A percentile compares a stretch with the other conserved stretches of the same genome.
These are phyloP conservation scores for Gonapodya sp. DNA, from an alignment of 192 early-diverging fungal genomes.

Conservation along the genomic window DNA sequence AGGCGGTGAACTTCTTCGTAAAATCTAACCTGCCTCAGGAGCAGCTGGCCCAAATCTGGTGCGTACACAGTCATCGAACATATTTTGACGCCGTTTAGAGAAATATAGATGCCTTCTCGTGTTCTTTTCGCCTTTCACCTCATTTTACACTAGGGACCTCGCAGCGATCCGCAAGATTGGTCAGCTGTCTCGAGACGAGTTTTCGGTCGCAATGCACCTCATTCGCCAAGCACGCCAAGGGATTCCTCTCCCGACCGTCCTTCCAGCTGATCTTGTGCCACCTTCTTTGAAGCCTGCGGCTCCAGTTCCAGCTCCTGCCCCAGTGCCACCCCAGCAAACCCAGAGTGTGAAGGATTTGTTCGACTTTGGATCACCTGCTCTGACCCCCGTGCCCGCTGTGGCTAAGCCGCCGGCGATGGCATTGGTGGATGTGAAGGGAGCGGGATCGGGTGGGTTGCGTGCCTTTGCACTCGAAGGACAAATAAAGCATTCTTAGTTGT, in stretches of 20 bases:
- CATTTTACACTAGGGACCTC: background rate
- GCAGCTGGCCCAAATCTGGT: background rate
- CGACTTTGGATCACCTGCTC: background rate
- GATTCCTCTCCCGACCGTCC: constrained; percentile 1
- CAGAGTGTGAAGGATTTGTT: background rate
- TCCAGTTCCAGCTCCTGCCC: background rate
- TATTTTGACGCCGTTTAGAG: no score
- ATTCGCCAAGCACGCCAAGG: constrained; percentile 24
- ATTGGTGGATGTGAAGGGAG: background rate
- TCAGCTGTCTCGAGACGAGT: constrained; percentile 56
- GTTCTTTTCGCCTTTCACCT: no score
- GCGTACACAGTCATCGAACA: no score
- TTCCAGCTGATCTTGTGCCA: background rate
- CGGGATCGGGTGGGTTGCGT: background rate
- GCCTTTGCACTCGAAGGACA: no score
- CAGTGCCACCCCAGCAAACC: background rate
- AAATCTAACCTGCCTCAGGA: background rate
- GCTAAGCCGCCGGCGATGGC: background rate
- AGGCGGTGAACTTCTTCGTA: background rate
- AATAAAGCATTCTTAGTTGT: no score
- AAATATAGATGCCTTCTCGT: no score
- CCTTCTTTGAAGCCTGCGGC: background rate
- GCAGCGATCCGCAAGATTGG: background rate
- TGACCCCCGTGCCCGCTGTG: background rate
- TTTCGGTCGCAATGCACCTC: constrained; percentile 72